Evolutionary conservation across 2,329 filamentous ascomycete genomes (phyloP).

Genomic region (Grosmannia penicillata): DNA sequence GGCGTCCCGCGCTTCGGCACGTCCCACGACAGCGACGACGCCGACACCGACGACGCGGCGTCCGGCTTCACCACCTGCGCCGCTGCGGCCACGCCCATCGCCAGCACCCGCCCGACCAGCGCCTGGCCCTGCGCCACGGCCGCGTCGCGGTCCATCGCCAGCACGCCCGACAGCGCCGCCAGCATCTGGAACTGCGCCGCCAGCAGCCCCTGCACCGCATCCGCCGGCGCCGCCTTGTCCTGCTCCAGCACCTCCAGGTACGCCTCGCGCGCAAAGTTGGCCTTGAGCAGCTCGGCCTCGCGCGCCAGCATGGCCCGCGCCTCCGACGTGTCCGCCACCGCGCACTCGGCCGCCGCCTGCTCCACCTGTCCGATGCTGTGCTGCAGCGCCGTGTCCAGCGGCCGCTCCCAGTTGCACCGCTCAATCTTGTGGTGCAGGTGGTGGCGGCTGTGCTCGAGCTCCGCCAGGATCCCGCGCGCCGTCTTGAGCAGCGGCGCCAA

Average conservation of each 20-base stretch:
- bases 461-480: slow-evolving; percentile 73
- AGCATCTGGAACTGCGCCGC: slow-evolving; percentile 88
- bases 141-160: slow-evolving; percentile 69
- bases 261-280: slow-evolving; percentile 67
- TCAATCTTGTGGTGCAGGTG: slow-evolving; percentile 77
- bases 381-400: slow-evolving; percentile 74
- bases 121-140: slow-evolving; percentile 67
- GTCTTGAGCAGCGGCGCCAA: slow-evolving; percentile 70
- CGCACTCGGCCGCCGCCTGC: slow-evolving; percentile 50
- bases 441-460: slow-evolving; percentile 79
- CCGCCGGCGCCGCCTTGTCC: slow-evolving; percentile 52
- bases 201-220: slow-evolving; percentile 72
- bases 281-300: slow-evolving; percentile 76
- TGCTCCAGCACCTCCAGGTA: slow-evolving; percentile 66
- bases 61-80: slow-evolving; percentile 87
- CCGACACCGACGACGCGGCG: too few species aligned
- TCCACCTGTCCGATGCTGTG: slow-evolving; percentile 69
- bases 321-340: slow-evolving; percentile 47
- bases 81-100: slow-evolving; percentile 57
- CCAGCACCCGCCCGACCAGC: slow-evolving; percentile 64
- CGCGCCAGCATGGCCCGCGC: slow-evolving; percentile 51
- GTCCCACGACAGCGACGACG: slow-evolving; percentile 26
- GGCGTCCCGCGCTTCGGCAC: slow-evolving; percentile 64
- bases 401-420: slow-evolving; percentile 73
- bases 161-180: slow-evolving; percentile 65